phyloP scores from a whole-genome alignment of 1,284 basidiomycete genomes.

The Singerocomus inundabilis region DNA sequence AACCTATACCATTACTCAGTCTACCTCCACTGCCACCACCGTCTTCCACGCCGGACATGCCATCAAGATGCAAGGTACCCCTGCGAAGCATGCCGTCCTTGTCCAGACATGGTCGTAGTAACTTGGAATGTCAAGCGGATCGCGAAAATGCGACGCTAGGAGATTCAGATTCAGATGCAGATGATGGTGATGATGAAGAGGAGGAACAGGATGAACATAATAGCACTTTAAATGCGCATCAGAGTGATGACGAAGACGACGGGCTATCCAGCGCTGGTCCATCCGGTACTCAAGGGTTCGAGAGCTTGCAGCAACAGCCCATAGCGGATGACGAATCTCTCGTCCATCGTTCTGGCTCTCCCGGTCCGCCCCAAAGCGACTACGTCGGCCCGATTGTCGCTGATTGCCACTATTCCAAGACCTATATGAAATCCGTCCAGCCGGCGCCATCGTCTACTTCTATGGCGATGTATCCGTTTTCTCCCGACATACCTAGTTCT shows the following conservation, averaged over 20 bases:
- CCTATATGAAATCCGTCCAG: constrained; percentile 8
- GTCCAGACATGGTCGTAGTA: constrained; percentile 42
- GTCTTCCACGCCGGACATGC: constrained; percentile 17
- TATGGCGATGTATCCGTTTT: constrained; percentile 15
- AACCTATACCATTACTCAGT: constrained; percentile 31
- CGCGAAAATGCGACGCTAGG: constrained; percentile 40
- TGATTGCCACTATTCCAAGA: constrained; percentile 34
- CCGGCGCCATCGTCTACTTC: constrained; percentile 12
- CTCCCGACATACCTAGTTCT: constrained; percentile 10
- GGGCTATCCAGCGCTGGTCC: constrained; percentile 21
- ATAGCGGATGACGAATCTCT: constrained; percentile 7
- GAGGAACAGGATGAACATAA: constrained; percentile 31
- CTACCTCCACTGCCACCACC: constrained; percentile 19
- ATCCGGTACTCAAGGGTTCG: constrained; percentile 17
- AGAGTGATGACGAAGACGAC: constrained; percentile 36
- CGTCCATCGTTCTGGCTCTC: constrained; percentile 5
- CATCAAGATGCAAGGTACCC: constrained; percentile 25
- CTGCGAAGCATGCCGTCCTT: constrained; percentile 51
- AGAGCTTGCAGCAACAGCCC: constrained; percentile 17
- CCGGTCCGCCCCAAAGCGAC: constrained; percentile 1
- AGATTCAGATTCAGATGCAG: constrained; percentile 32
- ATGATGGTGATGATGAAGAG: constrained; percentile 36
- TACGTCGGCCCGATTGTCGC: constrained; percentile 12
- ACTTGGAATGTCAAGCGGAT: constrained; percentile 36
- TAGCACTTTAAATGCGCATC: constrained; percentile 30